Conservation (phyloP, 2,329 filamentous ascomycete genomes). For the Chaetomium strumarium region DNA sequence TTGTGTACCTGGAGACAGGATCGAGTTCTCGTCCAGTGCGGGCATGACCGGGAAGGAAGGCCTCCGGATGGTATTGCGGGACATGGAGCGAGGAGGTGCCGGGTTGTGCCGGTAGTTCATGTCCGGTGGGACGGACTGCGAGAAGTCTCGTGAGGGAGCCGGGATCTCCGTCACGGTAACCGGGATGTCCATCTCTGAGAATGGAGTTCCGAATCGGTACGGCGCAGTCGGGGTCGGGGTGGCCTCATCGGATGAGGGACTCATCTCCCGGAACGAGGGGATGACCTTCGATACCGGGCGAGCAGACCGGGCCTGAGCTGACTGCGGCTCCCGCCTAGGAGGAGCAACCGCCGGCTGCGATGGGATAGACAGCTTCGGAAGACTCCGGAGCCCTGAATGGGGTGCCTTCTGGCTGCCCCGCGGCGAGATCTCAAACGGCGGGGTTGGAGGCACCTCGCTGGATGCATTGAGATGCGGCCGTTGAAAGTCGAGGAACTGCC, state of each 20-base stretch:
- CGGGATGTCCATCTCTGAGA: slow-evolving; percentile 86
- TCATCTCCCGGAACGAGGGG: slow-evolving; percentile 25
- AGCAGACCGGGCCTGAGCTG: slow-evolving; percentile 23
- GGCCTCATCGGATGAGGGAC: slow-evolving; percentile 36
- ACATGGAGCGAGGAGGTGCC: slow-evolving; percentile 41
- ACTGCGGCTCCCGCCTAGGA: slow-evolving; percentile 25
- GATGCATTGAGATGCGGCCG: slow-evolving; percentile 43
- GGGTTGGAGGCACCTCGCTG: slow-evolving; percentile 60
- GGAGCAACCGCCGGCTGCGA: slow-evolving; percentile 28
- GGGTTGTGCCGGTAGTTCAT: slow-evolving; percentile 66
- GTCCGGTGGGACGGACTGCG: slow-evolving; percentile 88
- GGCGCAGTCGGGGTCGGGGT: slow-evolving; percentile 54
- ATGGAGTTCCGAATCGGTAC: slow-evolving; percentile 77
- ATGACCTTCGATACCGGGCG: slow-evolving; percentile 24
- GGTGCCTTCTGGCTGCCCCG: slow-evolving; percentile 30
- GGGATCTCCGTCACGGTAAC: slow-evolving; percentile 66
- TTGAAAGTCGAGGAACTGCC: slow-evolving; percentile 86
- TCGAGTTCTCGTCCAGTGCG: slow-evolving; percentile 59
- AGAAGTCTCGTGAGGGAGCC: slow-evolving; percentile 69
- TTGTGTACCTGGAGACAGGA: slow-evolving; percentile 24
- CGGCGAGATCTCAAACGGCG: slow-evolving; percentile 61
- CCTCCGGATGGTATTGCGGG: slow-evolving; percentile 53
- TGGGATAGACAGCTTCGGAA: slow-evolving; percentile 60
- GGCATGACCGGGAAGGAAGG: slow-evolving; percentile 65
- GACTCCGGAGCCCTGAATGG: slow-evolving; percentile 51